Evolutionary conservation across 2,329 filamentous ascomycete genomes (phyloP).

Genomic region (Botrytis elliptica): DNA sequence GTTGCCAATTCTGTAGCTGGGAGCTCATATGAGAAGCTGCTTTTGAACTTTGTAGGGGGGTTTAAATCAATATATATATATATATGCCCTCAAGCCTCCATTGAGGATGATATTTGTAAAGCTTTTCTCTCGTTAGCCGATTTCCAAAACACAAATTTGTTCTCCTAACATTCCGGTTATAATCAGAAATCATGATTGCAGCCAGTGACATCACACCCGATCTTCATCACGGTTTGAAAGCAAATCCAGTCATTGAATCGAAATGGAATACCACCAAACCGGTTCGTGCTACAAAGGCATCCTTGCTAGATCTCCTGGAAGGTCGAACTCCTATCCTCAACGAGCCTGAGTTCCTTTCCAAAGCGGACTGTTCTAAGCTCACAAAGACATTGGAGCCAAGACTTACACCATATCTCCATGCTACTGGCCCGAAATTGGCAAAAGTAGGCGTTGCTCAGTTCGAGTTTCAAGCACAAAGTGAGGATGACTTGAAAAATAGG

Average conservation of each 20-base stretch:
- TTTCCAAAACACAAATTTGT: background rate
- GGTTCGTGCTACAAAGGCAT: background rate
- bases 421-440: slow-evolving; percentile 2
- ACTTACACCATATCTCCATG: slow-evolving; percentile 15
- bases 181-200: background rate
- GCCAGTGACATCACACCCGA: background rate
- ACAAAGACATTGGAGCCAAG: background rate
- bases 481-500: slow-evolving; percentile 15
- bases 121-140: background rate
- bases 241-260: background rate
- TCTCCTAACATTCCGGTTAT: background rate
- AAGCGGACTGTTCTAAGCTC: background rate
- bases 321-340: slow-evolving; percentile 9
- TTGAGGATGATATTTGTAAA: background rate
- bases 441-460: slow-evolving; percentile 19
- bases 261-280: slow-evolving; percentile 8
- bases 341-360: background rate
- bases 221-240: background rate
- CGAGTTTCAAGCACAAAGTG: slow-evolving; percentile 15
- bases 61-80: background rate
- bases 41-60: background rate
- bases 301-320: slow-evolving; percentile 11
- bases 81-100: background rate
- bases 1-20: background rate
- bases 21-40: background rate